These are phyloP conservation scores for Fusarium buxicola DNA, from an alignment of 2,329 filamentous ascomycete genomes.

Conservation along the genomic window DNA sequence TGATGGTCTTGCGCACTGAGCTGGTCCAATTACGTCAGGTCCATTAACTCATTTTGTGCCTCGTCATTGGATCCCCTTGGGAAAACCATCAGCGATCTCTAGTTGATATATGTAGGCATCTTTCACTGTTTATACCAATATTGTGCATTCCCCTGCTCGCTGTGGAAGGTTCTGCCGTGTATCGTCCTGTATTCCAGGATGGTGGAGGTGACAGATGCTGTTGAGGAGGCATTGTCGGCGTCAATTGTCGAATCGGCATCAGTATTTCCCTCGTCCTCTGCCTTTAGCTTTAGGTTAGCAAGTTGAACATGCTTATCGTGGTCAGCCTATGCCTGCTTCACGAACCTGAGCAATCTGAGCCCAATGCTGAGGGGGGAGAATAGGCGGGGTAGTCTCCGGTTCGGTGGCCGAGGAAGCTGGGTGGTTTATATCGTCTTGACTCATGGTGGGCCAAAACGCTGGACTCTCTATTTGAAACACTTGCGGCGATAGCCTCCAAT, in stretches of 20 bases:
- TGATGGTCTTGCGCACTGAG: background rate
- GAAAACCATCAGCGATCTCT: background rate
- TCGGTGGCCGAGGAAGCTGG: background rate
- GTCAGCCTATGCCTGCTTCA: background rate
- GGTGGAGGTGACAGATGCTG: conserved; percentile 36
- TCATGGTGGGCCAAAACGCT: background rate
- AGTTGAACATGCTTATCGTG: too few species aligned
- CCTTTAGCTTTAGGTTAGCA: background rate
- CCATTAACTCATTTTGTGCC: conserved; percentile 39
- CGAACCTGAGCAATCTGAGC: conserved; percentile 32
- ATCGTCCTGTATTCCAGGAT: conserved; percentile 40
- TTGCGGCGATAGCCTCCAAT: background rate
- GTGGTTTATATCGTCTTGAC: background rate
- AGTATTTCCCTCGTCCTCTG: background rate
- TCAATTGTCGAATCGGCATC: conserved; percentile 17
- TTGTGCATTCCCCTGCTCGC: conserved; percentile 39
- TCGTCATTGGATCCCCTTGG: conserved; percentile 41
- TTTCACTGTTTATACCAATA: conserved; percentile 35
- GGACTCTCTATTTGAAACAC: background rate
- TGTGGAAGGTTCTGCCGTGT: conserved; percentile 40
- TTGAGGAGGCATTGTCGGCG: conserved; percentile 30
- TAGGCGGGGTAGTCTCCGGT: background rate
- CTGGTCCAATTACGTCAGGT: conserved; percentile 23
- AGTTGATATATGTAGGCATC: background rate
- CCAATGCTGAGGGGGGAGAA: conserved; percentile 40